Conservation (phyloP, 2,329 filamentous ascomycete genomes). For the Sporothrix phasma region DNA sequence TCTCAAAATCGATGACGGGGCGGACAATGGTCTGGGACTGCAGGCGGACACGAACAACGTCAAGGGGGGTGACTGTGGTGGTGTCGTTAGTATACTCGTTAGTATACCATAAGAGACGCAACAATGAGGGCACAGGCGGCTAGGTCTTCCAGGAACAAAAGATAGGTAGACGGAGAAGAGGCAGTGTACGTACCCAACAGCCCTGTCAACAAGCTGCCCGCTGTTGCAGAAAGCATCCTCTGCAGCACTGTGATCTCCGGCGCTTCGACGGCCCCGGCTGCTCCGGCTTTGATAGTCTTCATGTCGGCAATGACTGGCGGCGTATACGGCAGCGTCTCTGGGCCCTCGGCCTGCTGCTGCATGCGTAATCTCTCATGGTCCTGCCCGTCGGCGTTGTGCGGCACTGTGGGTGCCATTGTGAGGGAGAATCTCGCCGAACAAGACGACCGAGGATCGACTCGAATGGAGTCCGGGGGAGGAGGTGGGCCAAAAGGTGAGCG, state of each 20-base stretch:
- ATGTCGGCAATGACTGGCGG: slow-evolving; percentile 27
- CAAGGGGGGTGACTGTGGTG: slow-evolving; percentile 79
- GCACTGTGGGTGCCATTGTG: slow-evolving; percentile 11
- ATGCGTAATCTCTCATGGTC: slow-evolving; percentile 31
- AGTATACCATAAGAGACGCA: background rate
- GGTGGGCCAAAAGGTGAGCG: background rate
- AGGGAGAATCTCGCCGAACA: background rate
- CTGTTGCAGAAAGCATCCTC: slow-evolving; percentile 91
- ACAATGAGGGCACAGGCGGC: too few relatives aligned
- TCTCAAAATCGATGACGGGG: slow-evolving; percentile 27
- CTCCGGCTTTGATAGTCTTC: background rate
- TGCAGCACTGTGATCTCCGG: slow-evolving; percentile 70
- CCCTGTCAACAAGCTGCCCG: slow-evolving; percentile 82
- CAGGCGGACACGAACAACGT: slow-evolving; percentile 89
- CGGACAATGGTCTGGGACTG: slow-evolving; percentile 61
- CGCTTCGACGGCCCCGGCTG: slow-evolving; percentile 27
- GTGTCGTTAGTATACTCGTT: background rate
- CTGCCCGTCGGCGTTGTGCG: slow-evolving; percentile 24
- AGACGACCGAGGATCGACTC: background rate
- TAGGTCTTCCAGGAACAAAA: background rate
- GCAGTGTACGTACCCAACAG: slow-evolving; percentile 55
- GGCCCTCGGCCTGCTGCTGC: slow-evolving; percentile 25
- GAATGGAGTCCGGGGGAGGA: background rate
- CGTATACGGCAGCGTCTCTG: slow-evolving; percentile 24
- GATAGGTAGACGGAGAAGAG: background rate